Conservation (phyloP, 306 rosid species). For the Rosa multiflora region DNA sequence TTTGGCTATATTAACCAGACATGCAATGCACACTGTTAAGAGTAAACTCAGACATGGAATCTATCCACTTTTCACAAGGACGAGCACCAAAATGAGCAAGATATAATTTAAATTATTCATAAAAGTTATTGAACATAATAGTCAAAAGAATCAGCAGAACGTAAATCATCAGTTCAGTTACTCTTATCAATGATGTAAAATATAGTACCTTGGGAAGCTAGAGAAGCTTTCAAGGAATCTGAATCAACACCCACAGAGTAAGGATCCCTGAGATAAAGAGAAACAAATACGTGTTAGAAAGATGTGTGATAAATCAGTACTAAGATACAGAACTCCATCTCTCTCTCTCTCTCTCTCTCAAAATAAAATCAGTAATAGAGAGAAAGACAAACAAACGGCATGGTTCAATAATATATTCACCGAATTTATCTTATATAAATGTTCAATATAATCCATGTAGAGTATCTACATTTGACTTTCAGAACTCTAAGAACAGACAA, state of each 20-base stretch:
- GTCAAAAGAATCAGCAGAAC: not conserved
- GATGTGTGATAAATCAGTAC: not conserved
- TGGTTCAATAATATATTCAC: too few relatives aligned
- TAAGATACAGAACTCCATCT: too few relatives aligned
- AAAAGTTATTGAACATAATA: not conserved
- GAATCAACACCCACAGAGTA: not conserved
- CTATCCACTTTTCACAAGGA: not conserved
- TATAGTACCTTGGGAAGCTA: not conserved
- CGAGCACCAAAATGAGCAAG: not conserved
- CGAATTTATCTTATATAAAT: not conserved
- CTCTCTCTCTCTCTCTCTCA: too few relatives aligned
- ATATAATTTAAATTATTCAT: not conserved
- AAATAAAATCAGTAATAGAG: too few relatives aligned
- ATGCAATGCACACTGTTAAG: not conserved
- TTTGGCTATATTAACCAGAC: too few relatives aligned
- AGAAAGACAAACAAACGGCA: too few relatives aligned
- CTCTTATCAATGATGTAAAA: not conserved
- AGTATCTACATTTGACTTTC: not conserved
- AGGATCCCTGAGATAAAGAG: not conserved
- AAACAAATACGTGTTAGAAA: not conserved
- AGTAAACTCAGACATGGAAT: not conserved
- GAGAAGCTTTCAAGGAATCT: constrained; percentile 5
- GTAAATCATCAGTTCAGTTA: not conserved
- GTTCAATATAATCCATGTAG: not conserved
- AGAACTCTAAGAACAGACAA: not conserved